A percentile compares a stretch with the other conserved stretches of the same genome.
phyloP scores from a whole-genome alignment of 768 basidiomycete species.

The Macrolepiota fuliginosa region DNA sequence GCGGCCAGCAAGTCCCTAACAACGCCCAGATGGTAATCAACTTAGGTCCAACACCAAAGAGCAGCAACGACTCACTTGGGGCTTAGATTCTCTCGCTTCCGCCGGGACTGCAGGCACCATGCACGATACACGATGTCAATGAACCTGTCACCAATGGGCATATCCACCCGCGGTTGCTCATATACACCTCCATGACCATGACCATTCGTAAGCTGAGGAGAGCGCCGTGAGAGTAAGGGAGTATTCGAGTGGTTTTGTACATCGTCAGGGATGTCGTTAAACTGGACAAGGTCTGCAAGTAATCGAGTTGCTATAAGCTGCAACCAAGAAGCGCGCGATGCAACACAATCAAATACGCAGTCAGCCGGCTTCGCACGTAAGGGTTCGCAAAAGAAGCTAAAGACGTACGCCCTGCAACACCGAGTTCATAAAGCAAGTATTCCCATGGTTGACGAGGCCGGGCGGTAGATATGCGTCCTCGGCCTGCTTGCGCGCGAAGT shows the following conservation, averaged over 20 bases:
- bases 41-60: neutral
- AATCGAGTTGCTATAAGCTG: constrained; percentile 69
- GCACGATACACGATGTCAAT: constrained; percentile 55
- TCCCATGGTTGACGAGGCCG: constrained; percentile 48
- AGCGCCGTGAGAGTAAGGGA: constrained; percentile 45
- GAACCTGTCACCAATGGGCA: constrained; percentile 74
- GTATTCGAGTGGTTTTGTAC: constrained; percentile 38
- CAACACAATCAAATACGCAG: neutral
- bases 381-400: neutral
- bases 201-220: constrained; percentile 70
- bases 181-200: constrained; percentile 50
- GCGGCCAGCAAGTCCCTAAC: constrained; percentile 53
- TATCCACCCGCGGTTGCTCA: constrained; percentile 54
- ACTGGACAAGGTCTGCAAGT: constrained; percentile 56
- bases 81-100: constrained; percentile 52
- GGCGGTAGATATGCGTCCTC: constrained; percentile 74
- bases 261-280: constrained; percentile 43
- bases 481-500: constrained; percentile 52
- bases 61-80: constrained; percentile 53
- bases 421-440: constrained; percentile 97
- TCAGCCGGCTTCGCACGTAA: neutral
- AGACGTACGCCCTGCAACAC: constrained; percentile 81
- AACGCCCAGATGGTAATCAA: constrained; percentile 22
- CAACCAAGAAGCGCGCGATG: neutral
- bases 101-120: constrained; percentile 59